Evolutionary conservation across 257 asterid genomes (phyloP).

Genomic region (Lavandula angustifolia): DNA sequence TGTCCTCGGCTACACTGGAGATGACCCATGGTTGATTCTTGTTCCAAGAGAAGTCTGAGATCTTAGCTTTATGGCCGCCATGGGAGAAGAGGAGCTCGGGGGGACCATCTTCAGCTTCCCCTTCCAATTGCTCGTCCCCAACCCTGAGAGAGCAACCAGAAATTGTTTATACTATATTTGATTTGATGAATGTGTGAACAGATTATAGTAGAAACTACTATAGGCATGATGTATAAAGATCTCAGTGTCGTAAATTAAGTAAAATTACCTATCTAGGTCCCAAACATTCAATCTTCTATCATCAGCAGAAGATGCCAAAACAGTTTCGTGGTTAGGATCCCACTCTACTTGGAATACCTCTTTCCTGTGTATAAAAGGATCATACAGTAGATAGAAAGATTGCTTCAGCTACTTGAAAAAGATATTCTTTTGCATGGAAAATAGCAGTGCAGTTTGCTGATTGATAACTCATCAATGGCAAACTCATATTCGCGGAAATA

Average conservation of each 20-base stretch:
- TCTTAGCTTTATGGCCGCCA: constrained; percentile 94
- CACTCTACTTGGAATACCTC: constrained; percentile 99
- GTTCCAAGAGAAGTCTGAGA: constrained; percentile 96
- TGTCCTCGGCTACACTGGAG: constrained; percentile 95
- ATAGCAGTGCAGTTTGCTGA: not conserved
- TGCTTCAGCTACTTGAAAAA: not conserved
- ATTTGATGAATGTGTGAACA: not conserved
- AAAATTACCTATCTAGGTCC: constrained; percentile 81
- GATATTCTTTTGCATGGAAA: no score
- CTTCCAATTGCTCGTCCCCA: constrained; percentile 97
- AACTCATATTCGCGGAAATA: not conserved
- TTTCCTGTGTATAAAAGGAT: constrained; percentile 48
- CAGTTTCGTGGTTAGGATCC: constrained; percentile 96
- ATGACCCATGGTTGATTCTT: constrained; percentile 83
- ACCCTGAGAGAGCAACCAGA: constrained; percentile 48
- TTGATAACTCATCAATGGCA: not conserved
- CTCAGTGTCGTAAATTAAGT: not conserved
- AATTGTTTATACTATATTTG: not conserved
- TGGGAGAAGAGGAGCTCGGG: constrained; percentile 95
- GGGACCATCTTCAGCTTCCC: constrained; percentile 98
- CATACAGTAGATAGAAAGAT: constrained; percentile 4
- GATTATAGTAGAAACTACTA: not conserved
- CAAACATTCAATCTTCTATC: constrained; percentile 96
- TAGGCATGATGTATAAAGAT: not conserved
- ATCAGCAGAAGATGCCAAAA: constrained; percentile 89